Conservation (phyloP, 2,329 filamentous ascomycete species). For the Leptosphaerulina australis region DNA sequence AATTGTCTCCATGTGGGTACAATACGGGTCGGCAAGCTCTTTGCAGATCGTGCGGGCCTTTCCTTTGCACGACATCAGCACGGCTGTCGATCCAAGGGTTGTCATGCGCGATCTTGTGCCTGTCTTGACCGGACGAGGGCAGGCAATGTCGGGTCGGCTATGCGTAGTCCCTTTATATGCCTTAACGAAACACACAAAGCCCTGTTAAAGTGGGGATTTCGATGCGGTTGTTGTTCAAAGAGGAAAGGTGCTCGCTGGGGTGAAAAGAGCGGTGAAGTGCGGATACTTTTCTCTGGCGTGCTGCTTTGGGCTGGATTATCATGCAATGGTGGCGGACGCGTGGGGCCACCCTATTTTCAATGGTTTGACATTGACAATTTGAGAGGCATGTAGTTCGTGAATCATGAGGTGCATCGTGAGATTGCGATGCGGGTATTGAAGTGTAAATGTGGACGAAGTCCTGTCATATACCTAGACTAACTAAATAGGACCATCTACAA, state of each 20-base stretch:
- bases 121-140: conserved; percentile 7
- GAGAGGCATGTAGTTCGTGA: conserved; percentile 14
- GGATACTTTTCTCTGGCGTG: conserved; percentile 9
- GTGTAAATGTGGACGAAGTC: conserved; percentile 19
- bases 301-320: not conserved
- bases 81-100: conserved; percentile 8
- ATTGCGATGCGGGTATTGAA: conserved; percentile 14
- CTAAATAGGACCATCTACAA: conserved; percentile 7
- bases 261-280: conserved; percentile 19
- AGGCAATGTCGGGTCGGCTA: conserved; percentile 13
- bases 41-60: conserved; percentile 15
- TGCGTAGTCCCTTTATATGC: no score
- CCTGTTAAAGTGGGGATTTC: no score
- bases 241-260: conserved; percentile 7
- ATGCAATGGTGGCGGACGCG: conserved; percentile 12
- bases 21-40: not conserved
- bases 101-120: not conserved
- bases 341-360: conserved; percentile 11
- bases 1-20: conserved; percentile 7
- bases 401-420: conserved; percentile 15
- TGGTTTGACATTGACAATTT: conserved; percentile 12
- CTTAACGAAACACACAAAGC: no score
- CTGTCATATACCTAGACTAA: conserved; percentile 14
- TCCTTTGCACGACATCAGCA: not conserved
- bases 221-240: conserved; percentile 7